phyloP scores from a whole-genome alignment of 306 rosid species.

The Corylus americana region DNA sequence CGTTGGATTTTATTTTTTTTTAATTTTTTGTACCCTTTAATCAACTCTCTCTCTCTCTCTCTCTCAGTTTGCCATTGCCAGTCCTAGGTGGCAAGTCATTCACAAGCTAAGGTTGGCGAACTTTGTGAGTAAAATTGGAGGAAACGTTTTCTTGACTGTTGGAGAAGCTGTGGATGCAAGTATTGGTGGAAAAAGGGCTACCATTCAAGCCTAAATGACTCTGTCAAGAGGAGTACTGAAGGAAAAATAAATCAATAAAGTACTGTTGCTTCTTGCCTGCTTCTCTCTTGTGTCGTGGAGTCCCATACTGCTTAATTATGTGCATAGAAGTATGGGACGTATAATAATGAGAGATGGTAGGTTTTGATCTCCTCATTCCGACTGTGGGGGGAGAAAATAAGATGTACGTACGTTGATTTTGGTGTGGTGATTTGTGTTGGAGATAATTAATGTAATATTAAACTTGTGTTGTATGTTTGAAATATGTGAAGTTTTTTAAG shows the following conservation, averaged over 20 bases:
- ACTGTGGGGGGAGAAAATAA: not conserved
- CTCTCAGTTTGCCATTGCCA: slow-evolving; percentile 59
- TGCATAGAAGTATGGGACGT: slow-evolving; percentile 8
- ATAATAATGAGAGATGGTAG: not conserved
- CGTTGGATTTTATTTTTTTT: not conserved
- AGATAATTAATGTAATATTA: not conserved
- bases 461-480: not conserved
- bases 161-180: slow-evolving; percentile 71
- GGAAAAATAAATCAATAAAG: not conserved
- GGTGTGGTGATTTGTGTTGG: slow-evolving; percentile 1
- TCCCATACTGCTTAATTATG: slow-evolving; percentile 13
- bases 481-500: not conserved
- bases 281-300: not conserved
- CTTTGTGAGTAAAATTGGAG: slow-evolving; percentile 56
- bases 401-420: not conserved
- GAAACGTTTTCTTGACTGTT: slow-evolving; percentile 66
- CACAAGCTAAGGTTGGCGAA: slow-evolving; percentile 77
- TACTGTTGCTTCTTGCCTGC: not conserved
- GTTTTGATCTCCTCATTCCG: not conserved
- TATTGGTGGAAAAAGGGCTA: slow-evolving; percentile 13
- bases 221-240: not conserved
- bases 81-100: slow-evolving; percentile 82
- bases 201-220: not conserved
- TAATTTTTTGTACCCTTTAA: not conserved
- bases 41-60: not conserved